These are phyloP conservation scores for Fusarium continuum DNA, from an alignment of 2,329 filamentous ascomycete genomes.

Conservation along the genomic window DNA sequence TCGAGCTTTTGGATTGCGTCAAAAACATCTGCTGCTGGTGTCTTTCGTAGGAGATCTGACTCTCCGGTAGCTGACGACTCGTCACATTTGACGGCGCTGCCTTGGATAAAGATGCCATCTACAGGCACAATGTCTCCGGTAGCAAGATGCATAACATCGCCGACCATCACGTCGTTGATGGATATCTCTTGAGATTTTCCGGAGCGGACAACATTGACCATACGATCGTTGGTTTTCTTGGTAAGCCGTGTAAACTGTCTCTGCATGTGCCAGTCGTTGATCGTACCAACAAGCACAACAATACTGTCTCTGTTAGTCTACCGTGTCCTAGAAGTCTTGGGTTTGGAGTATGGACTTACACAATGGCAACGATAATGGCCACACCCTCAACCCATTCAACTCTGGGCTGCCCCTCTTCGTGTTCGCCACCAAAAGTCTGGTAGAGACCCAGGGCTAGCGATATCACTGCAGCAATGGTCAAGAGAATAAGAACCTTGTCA, in stretches of 20 bases:
- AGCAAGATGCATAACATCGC: conserved; percentile 74
- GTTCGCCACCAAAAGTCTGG: conserved; percentile 66
- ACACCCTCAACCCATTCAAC: conserved; percentile 75
- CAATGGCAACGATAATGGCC: conserved; percentile 71
- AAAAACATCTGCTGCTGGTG: conserved; percentile 66
- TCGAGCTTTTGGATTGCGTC: conserved; percentile 58
- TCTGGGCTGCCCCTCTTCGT: conserved; percentile 58
- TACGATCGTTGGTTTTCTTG: conserved; percentile 68
- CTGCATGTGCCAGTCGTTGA: conserved; percentile 76
- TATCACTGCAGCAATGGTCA: conserved; percentile 73
- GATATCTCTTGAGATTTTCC: conserved; percentile 71
- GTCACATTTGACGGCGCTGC: conserved; percentile 67
- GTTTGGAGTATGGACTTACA: conserved; percentile 49
- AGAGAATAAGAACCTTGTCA: conserved; percentile 76
- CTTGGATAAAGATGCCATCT: conserved; percentile 73
- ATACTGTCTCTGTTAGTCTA: conserved; percentile 50
- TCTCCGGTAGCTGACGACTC: conserved; percentile 79
- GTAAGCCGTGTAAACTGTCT: conserved; percentile 71
- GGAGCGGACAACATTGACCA: conserved; percentile 73
- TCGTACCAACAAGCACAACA: conserved; percentile 68
- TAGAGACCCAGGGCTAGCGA: conserved; percentile 77
- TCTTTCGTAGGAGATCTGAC: conserved; percentile 77
- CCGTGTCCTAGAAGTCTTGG: conserved; percentile 39
- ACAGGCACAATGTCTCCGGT: conserved; percentile 76
- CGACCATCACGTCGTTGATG: conserved; percentile 73